Evolutionary conservation across 306 rosid species (phyloP), one percentile per base, ranked within the genome.

Genomic region (Erythrophleum fordii): DNA sequence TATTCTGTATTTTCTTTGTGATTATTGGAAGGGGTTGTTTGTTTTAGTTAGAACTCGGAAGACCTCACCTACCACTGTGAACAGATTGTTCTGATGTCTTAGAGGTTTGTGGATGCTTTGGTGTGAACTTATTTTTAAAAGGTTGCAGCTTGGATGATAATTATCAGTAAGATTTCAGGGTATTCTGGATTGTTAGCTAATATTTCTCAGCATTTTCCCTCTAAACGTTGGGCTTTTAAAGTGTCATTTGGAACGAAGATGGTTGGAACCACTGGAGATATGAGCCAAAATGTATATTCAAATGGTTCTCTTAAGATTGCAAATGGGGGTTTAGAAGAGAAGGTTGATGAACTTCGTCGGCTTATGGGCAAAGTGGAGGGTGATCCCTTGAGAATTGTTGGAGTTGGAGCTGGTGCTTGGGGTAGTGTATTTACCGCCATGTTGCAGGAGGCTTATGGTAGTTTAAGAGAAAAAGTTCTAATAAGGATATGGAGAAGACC

Each of bases 381-480:
- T 77, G 98, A 92, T 88, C 98, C 98, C 0, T 80, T 95, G 59
- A 84, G 91, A 86, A 95, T 95, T 68, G 98, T 93, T 74, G 92
- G 97, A 52, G 92, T 92, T 2, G 98, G 98, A 55, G 98, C 97
- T 22, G 98, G 98, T 69, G 98, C 98, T 77, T 95, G 98, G 98
- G 98, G 98, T 41, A 92, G 98, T 77, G 98, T 95, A 9, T 95
- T 95, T 81, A 86, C 81, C 44, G 95, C 97, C 75, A 89, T 92
- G 97, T 76, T 95, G 83, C 98, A 92, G 48, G 97, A 95, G 17
- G 85, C 86, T 77, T 95, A 92, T 77, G 97, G 97, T 70, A 85
- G 85, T 66, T 83, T 95, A 42, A 87, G 98, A 83, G 94, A 92
- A 0, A 91, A 95, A 80, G 89, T 87, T 76, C 78, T 82, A 34